Conservation (phyloP, 1,284 basidiomycete genomes). For the Hemileia vastatrix region DNA sequence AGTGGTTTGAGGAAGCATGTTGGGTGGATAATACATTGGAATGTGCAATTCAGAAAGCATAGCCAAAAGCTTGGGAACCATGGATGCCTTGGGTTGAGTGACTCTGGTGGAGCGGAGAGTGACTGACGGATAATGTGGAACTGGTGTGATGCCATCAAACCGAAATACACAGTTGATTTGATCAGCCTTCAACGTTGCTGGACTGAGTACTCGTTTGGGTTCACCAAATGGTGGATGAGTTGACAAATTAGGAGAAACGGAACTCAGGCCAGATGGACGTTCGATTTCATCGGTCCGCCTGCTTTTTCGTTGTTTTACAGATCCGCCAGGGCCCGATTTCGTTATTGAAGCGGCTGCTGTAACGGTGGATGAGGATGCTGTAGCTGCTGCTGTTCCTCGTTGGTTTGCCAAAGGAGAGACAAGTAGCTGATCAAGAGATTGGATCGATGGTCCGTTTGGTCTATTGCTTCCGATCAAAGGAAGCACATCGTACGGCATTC, state of each 20-base stretch:
- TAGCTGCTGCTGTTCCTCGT: not conserved
- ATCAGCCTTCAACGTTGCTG: no score
- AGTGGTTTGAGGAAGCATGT: no score
- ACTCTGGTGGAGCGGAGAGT: constrained; percentile 8
- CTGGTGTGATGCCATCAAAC: not conserved
- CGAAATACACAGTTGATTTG: constrained; percentile 13
- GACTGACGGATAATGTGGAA: constrained; percentile 9
- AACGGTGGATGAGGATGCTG: not conserved
- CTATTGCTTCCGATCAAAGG: not conserved
- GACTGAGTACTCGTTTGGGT: no score
- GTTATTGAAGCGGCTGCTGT: not conserved
- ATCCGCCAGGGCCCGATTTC: not conserved
- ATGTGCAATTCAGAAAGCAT: constrained; percentile 12
- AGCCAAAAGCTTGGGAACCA: not conserved
- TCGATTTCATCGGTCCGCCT: no score
- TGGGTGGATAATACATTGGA: no score
- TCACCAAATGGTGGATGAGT: no score
- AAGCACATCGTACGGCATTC: constrained; percentile 23
- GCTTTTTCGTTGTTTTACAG: no score
- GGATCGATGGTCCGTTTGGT: not conserved
- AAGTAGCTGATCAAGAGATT: not conserved
- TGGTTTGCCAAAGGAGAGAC: not conserved
- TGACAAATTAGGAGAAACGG: no score
- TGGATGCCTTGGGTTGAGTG: constrained; percentile 10
- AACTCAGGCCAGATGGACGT: no score